Conservation (phyloP, 208 protist genomes). For the Trypanosoma grayi region DNA sequence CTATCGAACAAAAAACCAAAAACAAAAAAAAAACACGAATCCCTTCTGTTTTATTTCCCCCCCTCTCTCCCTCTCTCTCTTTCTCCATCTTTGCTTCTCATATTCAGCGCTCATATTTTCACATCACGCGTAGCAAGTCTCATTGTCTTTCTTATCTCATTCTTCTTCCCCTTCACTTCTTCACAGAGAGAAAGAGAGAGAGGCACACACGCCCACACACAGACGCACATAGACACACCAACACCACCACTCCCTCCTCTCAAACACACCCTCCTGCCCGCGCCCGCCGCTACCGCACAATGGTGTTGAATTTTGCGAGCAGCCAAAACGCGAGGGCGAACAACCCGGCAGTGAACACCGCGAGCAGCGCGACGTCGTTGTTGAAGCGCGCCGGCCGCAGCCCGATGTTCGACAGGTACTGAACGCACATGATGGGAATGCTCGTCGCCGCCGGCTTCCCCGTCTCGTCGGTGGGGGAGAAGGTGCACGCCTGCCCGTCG, state of each 20-base stretch:
- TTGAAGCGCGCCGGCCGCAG: constrained; percentile 66
- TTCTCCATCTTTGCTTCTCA: background rate
- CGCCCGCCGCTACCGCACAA: constrained; percentile 36
- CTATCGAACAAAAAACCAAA: background rate
- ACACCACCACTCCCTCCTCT: background rate
- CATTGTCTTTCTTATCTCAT: too few relatives aligned
- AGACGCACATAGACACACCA: background rate
- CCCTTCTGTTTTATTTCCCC: background rate
- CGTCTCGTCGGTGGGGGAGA: constrained; percentile 74
- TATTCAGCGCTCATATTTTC: background rate
- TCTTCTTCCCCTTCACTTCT: background rate
- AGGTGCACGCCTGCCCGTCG: constrained; percentile 77
- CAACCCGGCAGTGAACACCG: constrained; percentile 46
- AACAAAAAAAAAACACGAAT: background rate
- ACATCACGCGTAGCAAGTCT: too few relatives aligned
- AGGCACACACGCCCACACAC: background rate
- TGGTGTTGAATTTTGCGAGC: constrained; percentile 56
- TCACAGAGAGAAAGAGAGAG: background rate
- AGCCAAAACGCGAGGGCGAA: constrained; percentile 58
- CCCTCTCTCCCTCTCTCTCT: constrained; percentile 1
- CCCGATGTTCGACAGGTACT: constrained; percentile 87
- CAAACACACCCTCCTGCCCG: background rate
- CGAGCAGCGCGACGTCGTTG: constrained; percentile 76
- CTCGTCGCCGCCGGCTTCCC: constrained; percentile 50
- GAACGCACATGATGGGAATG: constrained; percentile 81